Conservation (phyloP, 1,284 basidiomycete species). For the Xerocomus nothofagi region DNA sequence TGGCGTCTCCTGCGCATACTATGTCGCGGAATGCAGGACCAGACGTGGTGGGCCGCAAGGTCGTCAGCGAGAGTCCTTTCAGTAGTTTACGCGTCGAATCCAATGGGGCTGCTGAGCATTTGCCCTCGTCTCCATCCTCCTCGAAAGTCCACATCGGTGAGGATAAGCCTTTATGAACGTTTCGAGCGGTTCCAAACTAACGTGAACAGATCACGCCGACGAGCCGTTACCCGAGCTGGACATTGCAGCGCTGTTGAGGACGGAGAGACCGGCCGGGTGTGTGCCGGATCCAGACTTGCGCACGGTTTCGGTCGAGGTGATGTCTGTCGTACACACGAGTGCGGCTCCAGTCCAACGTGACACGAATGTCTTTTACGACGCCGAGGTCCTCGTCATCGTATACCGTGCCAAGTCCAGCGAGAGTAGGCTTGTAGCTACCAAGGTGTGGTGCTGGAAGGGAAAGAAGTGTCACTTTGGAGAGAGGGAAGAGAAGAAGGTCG, state of each 20-base stretch:
- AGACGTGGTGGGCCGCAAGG: slow-evolving; percentile 2
- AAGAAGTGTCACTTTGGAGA: slow-evolving; percentile 51
- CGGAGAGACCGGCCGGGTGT: slow-evolving; percentile 23
- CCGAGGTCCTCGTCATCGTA: slow-evolving; percentile 64
- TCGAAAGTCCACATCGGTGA: slow-evolving; percentile 35
- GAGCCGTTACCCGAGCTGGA: slow-evolving; percentile 51
- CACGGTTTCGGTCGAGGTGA: slow-evolving; percentile 69
- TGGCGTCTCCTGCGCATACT: slow-evolving; percentile 54
- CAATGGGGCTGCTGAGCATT: background rate
- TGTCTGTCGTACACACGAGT: slow-evolving; percentile 53
- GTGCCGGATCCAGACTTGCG: slow-evolving; percentile 41
- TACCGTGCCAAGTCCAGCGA: slow-evolving; percentile 64
- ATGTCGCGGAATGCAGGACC: slow-evolving; percentile 40
- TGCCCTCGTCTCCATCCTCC: background rate
- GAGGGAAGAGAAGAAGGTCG: slow-evolving; percentile 61
- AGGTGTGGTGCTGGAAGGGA: slow-evolving; percentile 75
- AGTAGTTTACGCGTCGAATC: slow-evolving; percentile 6
- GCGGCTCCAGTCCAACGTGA: slow-evolving; percentile 45
- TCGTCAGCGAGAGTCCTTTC: slow-evolving; percentile 11
- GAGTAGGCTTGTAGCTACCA: slow-evolving; percentile 64
- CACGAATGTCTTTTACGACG: slow-evolving; percentile 65
- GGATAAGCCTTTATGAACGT: background rate
- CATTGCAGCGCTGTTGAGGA: slow-evolving; percentile 45
- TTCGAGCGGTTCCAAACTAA: background rate
- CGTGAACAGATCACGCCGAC: slow-evolving; percentile 41